Evolutionary conservation across 106 monocot genomes (phyloP), one percentile per base, ranked within the genome.

Genomic region (Dendrobium officinale): DNA sequence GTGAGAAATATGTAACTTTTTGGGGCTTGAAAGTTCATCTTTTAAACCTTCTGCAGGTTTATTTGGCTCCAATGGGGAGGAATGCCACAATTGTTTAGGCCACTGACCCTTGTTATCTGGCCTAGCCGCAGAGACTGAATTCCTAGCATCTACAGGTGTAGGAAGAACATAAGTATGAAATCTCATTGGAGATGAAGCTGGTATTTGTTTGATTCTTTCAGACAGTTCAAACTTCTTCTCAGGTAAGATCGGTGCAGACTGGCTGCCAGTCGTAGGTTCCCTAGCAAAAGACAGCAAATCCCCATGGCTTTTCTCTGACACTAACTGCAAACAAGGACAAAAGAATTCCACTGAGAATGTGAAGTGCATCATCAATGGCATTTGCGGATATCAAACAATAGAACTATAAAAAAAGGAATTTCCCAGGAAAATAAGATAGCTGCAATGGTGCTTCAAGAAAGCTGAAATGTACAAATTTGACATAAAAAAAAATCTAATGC

Each of bases 201-300:
- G 86, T 80, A 89, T 83, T 77, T 88, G 78, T 44, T 79, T 81
- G 70, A 88, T 81, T 75, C 80, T 84, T 55, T 93, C 93, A 59
- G 80, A 82, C 78, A 79, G 76, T 54, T 93, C 91, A 81, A 79
- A 67, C 73, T 92, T 88, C 77, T 78, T 88, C 58, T 92, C 89
- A 47, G 83, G 77, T 66, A 88, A 90, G 77, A 96, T 75, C n/a
- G 96, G 96, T 33, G 87, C 96, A 73, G 96, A 96, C 78, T 88
- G 90, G 72, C 88, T 93, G 45, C 82, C 79, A 85, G 83, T 66
- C 66, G 58, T 79, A 58, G 84, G 73, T 49, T 41, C 77, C 41
- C 44, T 67, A 75, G 19, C 78, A 13, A 51, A 79, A 81, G 84
- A 67, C 48, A 41, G 33, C 16, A 75, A 83, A 51, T 91, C 86